Percentiles rank a stretch among this genome's conserved stretches.
phyloP scores from a whole-genome alignment of 345 rosid species.

The Arabidopsis suecica region DNA sequence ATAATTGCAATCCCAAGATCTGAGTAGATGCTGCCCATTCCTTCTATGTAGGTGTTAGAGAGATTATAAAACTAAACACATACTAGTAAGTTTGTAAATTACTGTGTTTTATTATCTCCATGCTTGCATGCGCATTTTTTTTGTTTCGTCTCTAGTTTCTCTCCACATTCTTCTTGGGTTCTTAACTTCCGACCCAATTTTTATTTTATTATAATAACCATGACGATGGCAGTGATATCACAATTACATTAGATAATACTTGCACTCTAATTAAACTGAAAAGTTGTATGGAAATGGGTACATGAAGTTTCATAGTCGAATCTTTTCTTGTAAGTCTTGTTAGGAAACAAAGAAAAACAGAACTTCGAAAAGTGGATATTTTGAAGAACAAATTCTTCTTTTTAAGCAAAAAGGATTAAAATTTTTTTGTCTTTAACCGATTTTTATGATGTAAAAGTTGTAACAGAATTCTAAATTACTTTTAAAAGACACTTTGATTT shows the following conservation, averaged over 20 bases:
- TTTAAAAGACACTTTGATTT: not conserved
- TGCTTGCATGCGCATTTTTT: conserved; percentile 69
- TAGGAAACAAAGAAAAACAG: conserved; percentile 20
- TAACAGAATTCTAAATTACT: conserved; percentile 23
- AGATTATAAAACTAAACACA: conserved; percentile 56
- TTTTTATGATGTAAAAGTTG: conserved; percentile 25
- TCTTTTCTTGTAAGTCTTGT: not conserved
- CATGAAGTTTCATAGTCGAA: conserved; percentile 17
- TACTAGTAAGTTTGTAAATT: conserved; percentile 46
- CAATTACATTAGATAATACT: conserved; percentile 17
- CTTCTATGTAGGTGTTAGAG: conserved; percentile 47
- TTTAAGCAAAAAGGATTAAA: conserved; percentile 23
- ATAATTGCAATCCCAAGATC: conserved; percentile 46
- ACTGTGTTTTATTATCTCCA: conserved; percentile 42
- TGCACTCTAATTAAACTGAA: not conserved
- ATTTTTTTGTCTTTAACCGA: not conserved
- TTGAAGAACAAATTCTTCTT: conserved; percentile 13
- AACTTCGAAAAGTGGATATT: conserved; percentile 12
- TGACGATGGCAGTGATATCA: conserved; percentile 27
- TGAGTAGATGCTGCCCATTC: conserved; percentile 52
- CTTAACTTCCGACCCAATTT: conserved; percentile 25
- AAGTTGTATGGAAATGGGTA: conserved; percentile 13
- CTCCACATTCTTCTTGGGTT: conserved; percentile 38
- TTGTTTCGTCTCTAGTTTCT: conserved; percentile 42
- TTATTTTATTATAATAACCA: conserved; percentile 32